Percentiles rank a stretch among this genome's conserved stretches.
These are phyloP conservation scores for Phaseolus lunatus DNA, from an alignment of 306 rosid genomes.

Conservation along the genomic window DNA sequence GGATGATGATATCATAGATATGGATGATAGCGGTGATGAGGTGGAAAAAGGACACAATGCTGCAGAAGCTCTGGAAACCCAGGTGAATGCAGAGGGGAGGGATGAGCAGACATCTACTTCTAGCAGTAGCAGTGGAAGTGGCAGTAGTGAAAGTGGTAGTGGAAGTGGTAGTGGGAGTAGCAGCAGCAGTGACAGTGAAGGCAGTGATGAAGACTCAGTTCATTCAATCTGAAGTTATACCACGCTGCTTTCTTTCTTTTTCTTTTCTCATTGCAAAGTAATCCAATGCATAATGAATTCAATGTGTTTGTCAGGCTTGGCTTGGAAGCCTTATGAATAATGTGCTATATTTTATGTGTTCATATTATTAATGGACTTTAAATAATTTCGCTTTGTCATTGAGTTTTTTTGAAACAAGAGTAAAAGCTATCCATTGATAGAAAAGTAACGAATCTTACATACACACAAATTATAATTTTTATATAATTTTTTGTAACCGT, in stretches of 20 bases:
- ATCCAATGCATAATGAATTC: constrained; percentile 23
- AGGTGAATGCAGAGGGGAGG: constrained; percentile 79
- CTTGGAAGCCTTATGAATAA: no score
- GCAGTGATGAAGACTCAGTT: constrained; percentile 85
- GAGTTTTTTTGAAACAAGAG: no score
- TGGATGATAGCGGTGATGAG: constrained; percentile 89
- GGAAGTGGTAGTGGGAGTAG: constrained; percentile 64
- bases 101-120: constrained; percentile 70
- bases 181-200: constrained; percentile 84
- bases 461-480: no score
- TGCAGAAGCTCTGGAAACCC: constrained; percentile 83
- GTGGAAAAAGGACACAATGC: constrained; percentile 88
- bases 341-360: no score
- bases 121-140: constrained; percentile 79
- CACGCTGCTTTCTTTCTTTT: constrained; percentile 1
- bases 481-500: no score
- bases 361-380: no score
- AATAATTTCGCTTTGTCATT: no score
- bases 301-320: constrained; percentile 32
- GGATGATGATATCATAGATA: constrained; percentile 65
- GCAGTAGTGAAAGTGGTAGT: constrained; percentile 65
- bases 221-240: constrained; percentile 64
- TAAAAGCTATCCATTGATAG: no score
- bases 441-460: no score
- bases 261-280: background rate